Base-by-base conservation (phyloP, 805 yeast genomes). In the Nakazawaea molendinolei region DNA sequence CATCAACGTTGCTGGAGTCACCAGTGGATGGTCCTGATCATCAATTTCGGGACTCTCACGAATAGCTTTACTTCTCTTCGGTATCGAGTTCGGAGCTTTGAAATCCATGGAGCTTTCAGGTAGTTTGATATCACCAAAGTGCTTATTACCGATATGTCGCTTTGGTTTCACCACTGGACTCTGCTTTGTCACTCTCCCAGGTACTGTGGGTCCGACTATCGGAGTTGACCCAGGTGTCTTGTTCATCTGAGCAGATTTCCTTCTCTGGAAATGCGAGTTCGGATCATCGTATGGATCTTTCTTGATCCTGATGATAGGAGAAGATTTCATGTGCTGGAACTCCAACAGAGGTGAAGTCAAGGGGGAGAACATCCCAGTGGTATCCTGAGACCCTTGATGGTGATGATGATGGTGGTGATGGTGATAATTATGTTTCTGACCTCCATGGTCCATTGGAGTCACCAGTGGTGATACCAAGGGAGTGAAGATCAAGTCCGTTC, bases 381-480 rank as follows among this genome's bases (percentile, higher is more conserved):
- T 40, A 19, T 17, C 17, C 34, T 20, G 3, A 25, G 23, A 17
- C 8, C 23, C 8, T 38, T 26, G 8, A 8, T 16, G 12, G 25
- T 19, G 22, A 23, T 38, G 16, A 32, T 16, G 23, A 28, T n/a
- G 23, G 28, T 22, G 22, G 31, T 8, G 15, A 18, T 18, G 35
- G 10, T 21, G 21, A 13, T 32, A 24, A 15, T 12, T n/a, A 14
- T 36, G 12, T 12, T 15, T 27, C 30, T 16, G 28, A 3, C 21
- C 18, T 21, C 30, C 33, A 28, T 42, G 43, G 15, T 70, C 86
- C 48, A 69, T 47, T 1, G 86, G 86, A 3, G 86, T 74, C 12
- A 76, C 81, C 8, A 83, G 79, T 0, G 94, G 94, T 2, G 89
- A 79, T 2, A 79, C 73, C 42, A 83, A 63, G 1, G 94, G 92